A percentile compares a stretch with the other conserved stretches of the same genome.
Evolutionary conservation across 495 filamentous ascomycete species (phyloP).

Genomic region (Penicillium egyptiacum): DNA sequence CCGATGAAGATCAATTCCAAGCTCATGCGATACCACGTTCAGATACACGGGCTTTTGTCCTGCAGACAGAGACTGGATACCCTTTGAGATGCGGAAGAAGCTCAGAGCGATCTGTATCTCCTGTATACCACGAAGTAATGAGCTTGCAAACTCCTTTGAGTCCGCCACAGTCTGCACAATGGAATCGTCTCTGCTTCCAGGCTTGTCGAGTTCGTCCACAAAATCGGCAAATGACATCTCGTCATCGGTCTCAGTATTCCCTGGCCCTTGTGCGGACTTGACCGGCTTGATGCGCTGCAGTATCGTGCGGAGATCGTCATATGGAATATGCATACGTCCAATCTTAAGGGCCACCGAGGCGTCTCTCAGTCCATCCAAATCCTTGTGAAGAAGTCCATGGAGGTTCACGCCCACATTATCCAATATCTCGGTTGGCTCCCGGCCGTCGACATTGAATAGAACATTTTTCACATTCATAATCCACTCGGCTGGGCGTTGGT

Average conservation of each 20-base stretch:
- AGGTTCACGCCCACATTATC: slow-evolving; percentile 87
- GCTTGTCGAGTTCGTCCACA: slow-evolving; percentile 72
- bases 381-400: slow-evolving; percentile 88
- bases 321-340: slow-evolving; percentile 84
- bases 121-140: slow-evolving; percentile 86
- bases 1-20: slow-evolving; percentile 89
- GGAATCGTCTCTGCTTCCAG: slow-evolving; percentile 70
- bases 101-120: slow-evolving; percentile 96
- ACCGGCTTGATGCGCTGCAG: slow-evolving; percentile 49
- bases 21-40: slow-evolving; percentile 91
- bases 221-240: slow-evolving; percentile 71
- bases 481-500: slow-evolving; percentile 90
- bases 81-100: slow-evolving; percentile 82
- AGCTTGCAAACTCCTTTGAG: slow-evolving; percentile 88
- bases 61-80: slow-evolving; percentile 63
- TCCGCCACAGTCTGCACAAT: slow-evolving; percentile 87
- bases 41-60: slow-evolving; percentile 70
- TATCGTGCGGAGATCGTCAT: slow-evolving; percentile 76
- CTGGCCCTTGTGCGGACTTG: slow-evolving; percentile 32
- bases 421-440: slow-evolving; percentile 82
- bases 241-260: slow-evolving; percentile 40
- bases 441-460: slow-evolving; percentile 80
- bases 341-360: slow-evolving; percentile 87
- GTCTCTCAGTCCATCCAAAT: slow-evolving; percentile 84
- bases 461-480: slow-evolving; percentile 82